Base-by-base conservation (phyloP, 805 yeast species). In the Allodekkera sacchari region DNA sequence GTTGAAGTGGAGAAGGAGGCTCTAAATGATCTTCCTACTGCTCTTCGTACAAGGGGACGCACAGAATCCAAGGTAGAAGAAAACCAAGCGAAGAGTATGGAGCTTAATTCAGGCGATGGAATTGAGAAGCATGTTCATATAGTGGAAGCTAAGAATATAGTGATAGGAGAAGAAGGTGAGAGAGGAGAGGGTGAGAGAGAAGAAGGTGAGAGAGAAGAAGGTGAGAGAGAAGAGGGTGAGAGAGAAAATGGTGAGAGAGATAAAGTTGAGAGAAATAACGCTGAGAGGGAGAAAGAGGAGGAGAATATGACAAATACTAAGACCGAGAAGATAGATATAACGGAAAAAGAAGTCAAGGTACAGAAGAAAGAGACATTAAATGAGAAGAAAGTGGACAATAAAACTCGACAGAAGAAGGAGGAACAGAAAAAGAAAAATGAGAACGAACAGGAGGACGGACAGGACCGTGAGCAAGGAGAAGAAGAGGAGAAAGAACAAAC, bases 201-300 rank as follows among this genome's bases (percentile, higher is more conserved):
- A n/a, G 33, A 24, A 11, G 18, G 11, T 7, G 21, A 16, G 18
- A 24, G 23, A 23, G 22, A 23, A 22, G 28, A 12, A 14, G 22
- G 18, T 15, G 23, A 6, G n/a, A 21, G 11, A 6, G 31, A 18
- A 13, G 24, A 17, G 18, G 25, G 12, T 13, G 31, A 8, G 6
- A n/a, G 11, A 28, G 37, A 25, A 18, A 28, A 30, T 6, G 41
- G 28, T 18, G 35, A 30, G 24, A 41, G 32, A 20, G 34, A 34
- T 4, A 28, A 31, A 15, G 28, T 31, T 10, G 15, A 14, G 30
- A 26, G 34, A 10, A 27, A 12, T 27, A 11, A 27, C 11, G 12
- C 15, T n/a, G 13, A 25, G 10, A 11, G 7, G 27, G 15, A 25
- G 27, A 25, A 6, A 6, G 41, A 31, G 12, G 32, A 41, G 19